phyloP scores from a whole-genome alignment of 345 rosid species.

The Ceriops zippeliana region DNA sequence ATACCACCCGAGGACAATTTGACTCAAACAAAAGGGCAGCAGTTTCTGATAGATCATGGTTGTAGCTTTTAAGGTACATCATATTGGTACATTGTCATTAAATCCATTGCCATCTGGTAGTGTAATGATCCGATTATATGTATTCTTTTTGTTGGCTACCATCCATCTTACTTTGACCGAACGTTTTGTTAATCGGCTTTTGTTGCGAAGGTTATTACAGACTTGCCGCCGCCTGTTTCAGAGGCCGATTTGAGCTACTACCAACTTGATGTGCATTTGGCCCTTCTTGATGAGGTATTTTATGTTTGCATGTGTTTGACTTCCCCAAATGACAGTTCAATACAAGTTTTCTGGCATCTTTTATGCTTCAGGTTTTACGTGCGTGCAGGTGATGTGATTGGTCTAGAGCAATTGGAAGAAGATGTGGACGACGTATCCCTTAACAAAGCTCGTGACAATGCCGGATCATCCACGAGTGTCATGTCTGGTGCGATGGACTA shows the following conservation, averaged over 20 bases:
- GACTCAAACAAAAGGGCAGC: slow-evolving; percentile 84
- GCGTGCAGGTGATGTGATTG: slow-evolving; percentile 42
- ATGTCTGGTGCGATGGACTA: slow-evolving; percentile 65
- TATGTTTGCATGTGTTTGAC: neutral
- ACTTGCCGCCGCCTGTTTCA: slow-evolving; percentile 77
- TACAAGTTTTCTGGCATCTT: slow-evolving; percentile 69
- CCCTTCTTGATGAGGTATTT: slow-evolving; percentile 62
- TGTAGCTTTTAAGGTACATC: slow-evolving; percentile 40
- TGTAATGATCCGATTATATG: neutral
- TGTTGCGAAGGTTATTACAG: slow-evolving; percentile 64
- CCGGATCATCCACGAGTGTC: slow-evolving; percentile 62
- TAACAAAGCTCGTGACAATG: slow-evolving; percentile 54
- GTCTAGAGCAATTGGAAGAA: slow-evolving; percentile 61
- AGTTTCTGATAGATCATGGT: slow-evolving; percentile 22
- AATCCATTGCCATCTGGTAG: neutral
- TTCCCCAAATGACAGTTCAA: neutral
- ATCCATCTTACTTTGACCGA: neutral
- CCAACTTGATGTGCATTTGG: slow-evolving; percentile 64
- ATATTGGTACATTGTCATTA: neutral
- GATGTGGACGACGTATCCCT: slow-evolving; percentile 50
- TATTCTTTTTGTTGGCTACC: neutral
- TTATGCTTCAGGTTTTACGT: slow-evolving; percentile 20
- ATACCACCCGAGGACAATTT: no score
- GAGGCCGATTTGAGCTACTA: slow-evolving; percentile 72
- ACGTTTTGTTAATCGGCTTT: neutral